Base-by-base conservation (phyloP, 306 rosid species). In the Prunus mongolica region DNA sequence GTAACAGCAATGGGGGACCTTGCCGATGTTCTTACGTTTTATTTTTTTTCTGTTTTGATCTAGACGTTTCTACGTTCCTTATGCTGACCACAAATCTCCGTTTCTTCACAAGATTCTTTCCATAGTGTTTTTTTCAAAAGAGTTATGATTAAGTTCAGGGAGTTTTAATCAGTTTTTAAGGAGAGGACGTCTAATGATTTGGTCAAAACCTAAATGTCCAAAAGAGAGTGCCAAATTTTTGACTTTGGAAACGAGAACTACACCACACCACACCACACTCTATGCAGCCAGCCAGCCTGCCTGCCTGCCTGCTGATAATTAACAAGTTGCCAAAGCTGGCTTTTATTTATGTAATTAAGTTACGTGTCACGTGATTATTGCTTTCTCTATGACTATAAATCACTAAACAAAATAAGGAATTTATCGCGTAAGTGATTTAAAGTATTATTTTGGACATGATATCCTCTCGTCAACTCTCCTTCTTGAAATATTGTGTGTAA, bases 1-100 rank as follows among this genome's bases (percentile, higher is more conserved):
- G 73, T 46, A 76, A 82, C 69, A 56, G 69, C 77, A 19, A 38
- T 0, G 64, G 71, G 61, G 78, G 41, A 75, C 57, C 12, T 12
- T 62, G 67, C 20, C 10, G 20, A 62, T 0, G 15, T 16, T 30
- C 19, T 65, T 18, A 34, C 69, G 25, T 65, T 32, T 18, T 64
- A 2, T 9, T 3, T 62, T 62, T 8, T 24, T 72, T 11, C 9
- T 57, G 67, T 4, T 72, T 56, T 22, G 22, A 57, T 56, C 66
- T 45, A 34, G 54, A 56, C 52, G 75, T 47, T 67, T 79, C 69
- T 52, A 64, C 64, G 68, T 68, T 78, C 46, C 75, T 67, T 62
- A 56, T 75, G 86, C 86, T 38, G 73, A 78, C 77, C 74, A 45
- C 69, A 65, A 54, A 60, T 28, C 52, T 20, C 58, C 50, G 47